Base-by-base conservation (phyloP, 371 early-diverging fungal genomes). In the Paraphysoderma sedebokerense region DNA sequence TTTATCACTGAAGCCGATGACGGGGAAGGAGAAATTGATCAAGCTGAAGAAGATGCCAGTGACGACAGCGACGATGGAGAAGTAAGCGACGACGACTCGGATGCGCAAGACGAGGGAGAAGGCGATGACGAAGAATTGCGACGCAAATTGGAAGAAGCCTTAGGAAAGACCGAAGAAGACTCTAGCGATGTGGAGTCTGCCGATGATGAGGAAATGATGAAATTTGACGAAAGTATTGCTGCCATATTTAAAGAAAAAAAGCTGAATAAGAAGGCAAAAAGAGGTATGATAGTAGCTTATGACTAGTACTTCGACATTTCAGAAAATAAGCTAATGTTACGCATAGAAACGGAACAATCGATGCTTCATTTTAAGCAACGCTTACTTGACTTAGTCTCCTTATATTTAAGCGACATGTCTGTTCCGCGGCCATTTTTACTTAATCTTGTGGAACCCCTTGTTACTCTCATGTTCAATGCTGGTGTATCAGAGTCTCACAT, bases 141-240 rank as follows among this genome's bases (percentile, higher is more conserved):
- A 40, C 68, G 64, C 54, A 77, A 78, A 59, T 50, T 81, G 39
- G 69, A 72, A 46, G 78, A 72, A 37, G 77, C 76, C 5, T 67
- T 79, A 65, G 37, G 68, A 56, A 6, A 52, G 50, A 22, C 54
- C 41, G 30, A 51, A 53, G 33, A 46, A 19, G 32, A 33, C 19
- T 5, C 4, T 23, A 74, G 71, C 23, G 81, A 78, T 11, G 81
- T 77, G 36, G 80, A 77, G 50, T 65, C 68, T 20, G 58, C 84
- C 44, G 82, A 79, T 49, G 95, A 93, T 56, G 89, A 89, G 47
- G 77, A 87, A 44, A 93, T 93, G 95, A 77, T 66, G 50, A 80
- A 70, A 9, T 90, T 88, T 63, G 95, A 93, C 59, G 79, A 77
- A 37, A 91, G 91, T 60, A 63, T 93, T 46, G 80, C 79, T 9